Evolutionary conservation across 306 rosid genomes (phyloP).

Genomic region (Sicyos baderoa): DNA sequence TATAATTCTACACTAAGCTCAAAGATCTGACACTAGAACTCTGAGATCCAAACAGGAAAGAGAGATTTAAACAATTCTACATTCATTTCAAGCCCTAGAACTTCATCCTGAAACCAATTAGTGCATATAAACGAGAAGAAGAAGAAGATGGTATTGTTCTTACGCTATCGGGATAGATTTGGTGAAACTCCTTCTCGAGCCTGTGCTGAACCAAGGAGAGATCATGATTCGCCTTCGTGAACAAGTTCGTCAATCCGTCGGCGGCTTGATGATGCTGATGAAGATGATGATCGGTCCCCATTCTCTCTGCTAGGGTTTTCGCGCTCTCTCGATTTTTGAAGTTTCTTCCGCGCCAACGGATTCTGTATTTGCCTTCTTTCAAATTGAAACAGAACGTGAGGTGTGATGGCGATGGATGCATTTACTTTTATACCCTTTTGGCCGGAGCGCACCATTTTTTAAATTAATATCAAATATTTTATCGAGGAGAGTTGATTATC

Average conservation of each 20-base stretch:
- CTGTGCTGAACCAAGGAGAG: conserved; percentile 43
- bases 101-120: not conserved
- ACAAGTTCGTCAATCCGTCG: conserved; percentile 53
- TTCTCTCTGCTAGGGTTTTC: conserved; percentile 23
- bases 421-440: too few species aligned
- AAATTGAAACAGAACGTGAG: not conserved
- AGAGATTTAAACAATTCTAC: not conserved
- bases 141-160: conserved; percentile 1
- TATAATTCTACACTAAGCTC: not conserved
- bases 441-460: too few species aligned
- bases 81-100: not conserved
- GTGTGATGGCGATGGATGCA: not conserved
- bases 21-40: not conserved
- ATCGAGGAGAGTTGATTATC: too few species aligned
- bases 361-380: not conserved
- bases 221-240: conserved; percentile 75
- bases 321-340: conserved; percentile 15
- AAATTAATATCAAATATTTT: too few species aligned
- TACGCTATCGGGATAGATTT: conserved; percentile 65
- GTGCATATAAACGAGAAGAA: conserved; percentile 7
- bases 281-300: conserved; percentile 33
- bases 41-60: not conserved
- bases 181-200: conserved; percentile 79
- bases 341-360: conserved; percentile 4
- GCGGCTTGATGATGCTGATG: conserved; percentile 54